A percentile compares a stretch with the other conserved stretches of the same genome.
Evolutionary conservation across 2,329 filamentous ascomycete species (phyloP).

Genomic region (Phoma sp.): DNA sequence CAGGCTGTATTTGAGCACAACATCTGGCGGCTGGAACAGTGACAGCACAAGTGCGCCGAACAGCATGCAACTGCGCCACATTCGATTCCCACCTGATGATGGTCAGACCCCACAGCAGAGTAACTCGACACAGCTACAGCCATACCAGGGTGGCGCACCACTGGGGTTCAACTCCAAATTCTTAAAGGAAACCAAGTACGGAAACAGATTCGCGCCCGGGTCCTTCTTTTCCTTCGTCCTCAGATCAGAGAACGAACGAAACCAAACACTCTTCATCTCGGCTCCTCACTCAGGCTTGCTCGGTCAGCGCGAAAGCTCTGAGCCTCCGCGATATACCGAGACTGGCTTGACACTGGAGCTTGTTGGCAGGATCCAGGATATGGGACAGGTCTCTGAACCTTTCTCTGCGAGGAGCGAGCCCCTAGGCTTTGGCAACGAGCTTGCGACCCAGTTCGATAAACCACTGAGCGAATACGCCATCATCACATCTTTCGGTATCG

Average conservation of each 20-base stretch:
- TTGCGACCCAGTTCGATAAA: conserved; percentile 94
- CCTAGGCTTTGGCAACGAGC: conserved; percentile 89
- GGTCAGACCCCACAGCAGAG: conserved; percentile 27
- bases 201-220: conserved; percentile 75
- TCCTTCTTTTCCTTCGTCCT: conserved; percentile 87
- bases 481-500: conserved; percentile 87
- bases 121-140: conserved; percentile 37
- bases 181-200: conserved; percentile 54
- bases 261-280: conserved; percentile 79
- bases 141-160: conserved; percentile 35
- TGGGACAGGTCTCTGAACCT: conserved; percentile 76
- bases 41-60: conserved; percentile 74
- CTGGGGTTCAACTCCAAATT: conserved; percentile 37
- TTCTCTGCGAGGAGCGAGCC: conserved; percentile 67
- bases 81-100: conserved; percentile 82
- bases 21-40: conserved; percentile 72
- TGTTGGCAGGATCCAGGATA: conserved; percentile 74
- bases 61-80: conserved; percentile 97
- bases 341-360: conserved; percentile 81
- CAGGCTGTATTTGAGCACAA: conserved; percentile 89
- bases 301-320: conserved; percentile 61
- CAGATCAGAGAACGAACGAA: conserved; percentile 63
- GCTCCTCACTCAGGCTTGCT: conserved; percentile 90
- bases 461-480: conserved; percentile 84
- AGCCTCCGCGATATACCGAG: conserved; percentile 72